These are phyloP conservation scores for Mycena venus DNA, from an alignment of 768 basidiomycete genomes.

Conservation along the genomic window DNA sequence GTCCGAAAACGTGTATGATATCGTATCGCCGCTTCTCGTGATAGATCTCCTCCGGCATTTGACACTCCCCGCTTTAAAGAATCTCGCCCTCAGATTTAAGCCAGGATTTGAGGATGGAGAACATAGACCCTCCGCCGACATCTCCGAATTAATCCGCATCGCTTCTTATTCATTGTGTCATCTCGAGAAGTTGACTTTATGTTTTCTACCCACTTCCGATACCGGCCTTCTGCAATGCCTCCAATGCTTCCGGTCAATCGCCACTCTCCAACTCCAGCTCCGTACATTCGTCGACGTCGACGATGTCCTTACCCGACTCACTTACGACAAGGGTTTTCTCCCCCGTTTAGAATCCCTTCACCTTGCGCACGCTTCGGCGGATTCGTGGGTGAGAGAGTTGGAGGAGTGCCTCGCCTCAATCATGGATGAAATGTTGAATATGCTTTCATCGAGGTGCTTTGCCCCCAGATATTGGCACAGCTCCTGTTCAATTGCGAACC, in stretches of 20 bases:
- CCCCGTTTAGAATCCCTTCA: background rate
- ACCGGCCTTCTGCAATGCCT: background rate
- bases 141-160: background rate
- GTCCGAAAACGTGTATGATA: too few relatives aligned
- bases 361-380: background rate
- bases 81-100: background rate
- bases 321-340: background rate
- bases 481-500: background rate
- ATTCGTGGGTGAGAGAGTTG: too few relatives aligned
- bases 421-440: background rate
- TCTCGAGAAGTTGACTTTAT: background rate
- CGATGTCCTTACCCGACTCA: background rate
- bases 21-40: too few relatives aligned
- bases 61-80: background rate
- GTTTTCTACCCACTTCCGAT: background rate
- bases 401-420: background rate
- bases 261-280: background rate
- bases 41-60: too few relatives aligned
- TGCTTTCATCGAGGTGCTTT: too few relatives aligned
- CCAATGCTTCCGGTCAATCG: background rate
- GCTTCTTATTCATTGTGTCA: background rate
- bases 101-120: too few relatives aligned
- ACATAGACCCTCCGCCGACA: background rate
- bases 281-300: background rate
- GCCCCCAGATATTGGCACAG: background rate